Conservation (phyloP, 495 filamentous ascomycete species). For the Stereocaulon alpinum region DNA sequence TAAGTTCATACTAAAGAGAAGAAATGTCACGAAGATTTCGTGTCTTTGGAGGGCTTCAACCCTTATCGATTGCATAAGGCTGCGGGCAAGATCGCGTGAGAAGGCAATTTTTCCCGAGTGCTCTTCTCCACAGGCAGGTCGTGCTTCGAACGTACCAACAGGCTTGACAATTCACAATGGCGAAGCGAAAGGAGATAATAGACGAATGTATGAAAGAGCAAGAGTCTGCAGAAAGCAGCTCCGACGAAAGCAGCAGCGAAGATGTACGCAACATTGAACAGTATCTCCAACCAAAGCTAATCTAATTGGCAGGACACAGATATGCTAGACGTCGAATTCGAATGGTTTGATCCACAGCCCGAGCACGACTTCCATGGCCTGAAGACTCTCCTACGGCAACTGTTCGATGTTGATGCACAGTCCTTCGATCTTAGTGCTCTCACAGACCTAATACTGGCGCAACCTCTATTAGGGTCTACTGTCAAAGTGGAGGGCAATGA, state of each 20-base stretch:
- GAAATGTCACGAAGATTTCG: neutral
- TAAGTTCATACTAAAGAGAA: neutral
- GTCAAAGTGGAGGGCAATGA: slow-evolving; percentile 93
- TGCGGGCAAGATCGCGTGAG: neutral
- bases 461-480: slow-evolving; percentile 81
- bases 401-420: slow-evolving; percentile 81
- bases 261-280: slow-evolving; percentile 17
- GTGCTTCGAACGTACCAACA: neutral
- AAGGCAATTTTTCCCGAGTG: slow-evolving; percentile 1
- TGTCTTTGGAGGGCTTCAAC: neutral
- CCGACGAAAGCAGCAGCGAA: slow-evolving; percentile 25
- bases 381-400: slow-evolving; percentile 79
- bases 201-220: neutral
- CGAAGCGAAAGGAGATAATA: slow-evolving; percentile 20
- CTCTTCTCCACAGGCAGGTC: neutral
- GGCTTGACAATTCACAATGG: slow-evolving; percentile 14
- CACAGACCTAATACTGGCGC: slow-evolving; percentile 77
- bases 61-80: slow-evolving; percentile 6
- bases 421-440: slow-evolving; percentile 81
- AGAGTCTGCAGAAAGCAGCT: slow-evolving; percentile 16
- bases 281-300: slow-evolving; percentile 6
- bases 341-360: slow-evolving; percentile 92
- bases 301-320: slow-evolving; percentile 58
- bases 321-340: slow-evolving; percentile 92
- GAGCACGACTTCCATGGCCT: slow-evolving; percentile 90